phyloP scores from a whole-genome alignment of 176 grass and related monocot species.

The maize (Zea mays) region DNA sequence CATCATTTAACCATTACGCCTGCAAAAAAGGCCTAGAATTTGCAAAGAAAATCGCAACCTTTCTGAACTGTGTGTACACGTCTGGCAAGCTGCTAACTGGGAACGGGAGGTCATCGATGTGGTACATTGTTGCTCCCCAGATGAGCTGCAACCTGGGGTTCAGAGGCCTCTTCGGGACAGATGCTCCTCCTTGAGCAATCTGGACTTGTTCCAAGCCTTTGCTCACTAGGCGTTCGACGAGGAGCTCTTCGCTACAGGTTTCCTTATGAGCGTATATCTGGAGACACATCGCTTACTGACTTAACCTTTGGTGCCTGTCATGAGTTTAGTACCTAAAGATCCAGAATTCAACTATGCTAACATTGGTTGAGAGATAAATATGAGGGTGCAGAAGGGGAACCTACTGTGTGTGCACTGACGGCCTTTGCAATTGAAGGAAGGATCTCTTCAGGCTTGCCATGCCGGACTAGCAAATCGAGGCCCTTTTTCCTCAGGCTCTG shows the following conservation, averaged over 20 bases:
- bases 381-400: constrained; percentile 17
- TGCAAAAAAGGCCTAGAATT: background rate
- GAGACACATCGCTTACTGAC: background rate
- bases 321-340: background rate
- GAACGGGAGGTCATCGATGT: constrained; percentile 83
- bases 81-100: constrained; percentile 60
- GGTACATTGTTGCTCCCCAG: constrained; percentile 91
- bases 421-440: constrained; percentile 71
- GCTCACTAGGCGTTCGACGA: constrained; percentile 54
- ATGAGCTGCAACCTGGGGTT: constrained; percentile 69
- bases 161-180: constrained; percentile 31
- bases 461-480: constrained; percentile 61
- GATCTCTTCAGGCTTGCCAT: constrained; percentile 78
- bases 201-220: constrained; percentile 54
- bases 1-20: background rate
- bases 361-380: background rate
- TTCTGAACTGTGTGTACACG: constrained; percentile 88
- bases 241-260: constrained; percentile 79
- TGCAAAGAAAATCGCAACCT: constrained; percentile 43
- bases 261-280: constrained; percentile 90
- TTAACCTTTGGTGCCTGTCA: background rate
- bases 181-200: constrained; percentile 33
- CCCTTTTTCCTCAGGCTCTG: constrained; percentile 65
- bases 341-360: background rate
- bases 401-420: constrained; percentile 71